Conservation (phyloP, 495 filamentous ascomycete species). For the Aspergillus diversus region DNA sequence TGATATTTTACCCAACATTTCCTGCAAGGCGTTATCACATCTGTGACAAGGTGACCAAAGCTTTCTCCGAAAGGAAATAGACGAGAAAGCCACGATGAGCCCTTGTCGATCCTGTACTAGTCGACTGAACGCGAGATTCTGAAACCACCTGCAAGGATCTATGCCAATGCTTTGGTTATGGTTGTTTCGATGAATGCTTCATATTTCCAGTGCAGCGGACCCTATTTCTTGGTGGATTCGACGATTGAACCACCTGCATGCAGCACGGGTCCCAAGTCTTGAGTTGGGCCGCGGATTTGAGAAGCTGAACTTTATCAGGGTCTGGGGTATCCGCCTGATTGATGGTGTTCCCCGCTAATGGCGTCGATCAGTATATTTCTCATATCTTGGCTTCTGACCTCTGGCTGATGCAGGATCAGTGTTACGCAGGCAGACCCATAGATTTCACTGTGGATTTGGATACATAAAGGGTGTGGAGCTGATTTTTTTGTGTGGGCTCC, state of each 20-base stretch:
- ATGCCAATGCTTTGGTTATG: slow-evolving; percentile 12
- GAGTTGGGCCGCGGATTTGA: slow-evolving; percentile 13
- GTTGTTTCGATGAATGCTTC: slow-evolving; percentile 7
- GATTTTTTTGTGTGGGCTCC: slow-evolving; percentile 6
- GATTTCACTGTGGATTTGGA: slow-evolving; percentile 14
- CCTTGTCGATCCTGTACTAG: slow-evolving; percentile 14
- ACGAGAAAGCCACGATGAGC: not conserved
- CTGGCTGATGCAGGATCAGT: slow-evolving; percentile 14
- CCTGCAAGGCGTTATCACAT: slow-evolving; percentile 19
- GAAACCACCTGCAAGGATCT: slow-evolving; percentile 3
- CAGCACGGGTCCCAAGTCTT: slow-evolving; percentile 15
- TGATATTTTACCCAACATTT: slow-evolving; percentile 1
- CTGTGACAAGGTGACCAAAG: slow-evolving; percentile 7
- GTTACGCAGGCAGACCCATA: slow-evolving; percentile 12
- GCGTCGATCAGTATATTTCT: slow-evolving; percentile 25
- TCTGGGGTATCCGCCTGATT: slow-evolving; percentile 23
- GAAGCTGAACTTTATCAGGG: slow-evolving; percentile 25
- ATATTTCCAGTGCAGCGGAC: slow-evolving; percentile 7
- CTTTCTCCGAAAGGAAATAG: not conserved
- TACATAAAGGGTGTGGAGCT: slow-evolving; percentile 26
- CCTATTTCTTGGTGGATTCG: slow-evolving; percentile 16
- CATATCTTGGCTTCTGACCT: slow-evolving; percentile 17
- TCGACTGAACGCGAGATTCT: not conserved
- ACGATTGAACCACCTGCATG: slow-evolving; percentile 18
- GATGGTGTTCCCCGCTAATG: slow-evolving; percentile 9